Evolutionary conservation across 2,329 filamentous ascomycete genomes (phyloP), one percentile per base, ranked within the genome.

Genomic region (Bipolaris oryzae): DNA sequence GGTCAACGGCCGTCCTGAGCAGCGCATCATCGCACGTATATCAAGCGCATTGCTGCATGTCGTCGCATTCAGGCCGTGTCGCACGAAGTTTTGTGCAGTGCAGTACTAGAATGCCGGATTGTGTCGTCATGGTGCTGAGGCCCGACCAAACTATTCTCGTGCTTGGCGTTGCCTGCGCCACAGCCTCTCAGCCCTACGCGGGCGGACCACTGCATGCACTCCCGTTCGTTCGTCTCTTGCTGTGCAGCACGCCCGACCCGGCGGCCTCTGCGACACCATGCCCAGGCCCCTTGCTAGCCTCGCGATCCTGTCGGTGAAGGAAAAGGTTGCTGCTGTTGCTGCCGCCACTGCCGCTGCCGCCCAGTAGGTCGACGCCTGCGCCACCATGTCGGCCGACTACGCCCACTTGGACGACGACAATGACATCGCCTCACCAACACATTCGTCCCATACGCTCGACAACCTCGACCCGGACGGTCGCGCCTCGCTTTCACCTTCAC

Each of bases 11-110:
- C 63, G 64, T 56, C 63, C 67, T 57, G 59, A 62, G 60, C 67
- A 66, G 70, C 72, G 70, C 73, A 75, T 74, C 49, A 43, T 75
- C 59, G 60, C 45, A 45, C 56, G 39, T 33, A 25, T 21, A 18
- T 42, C 9, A 46, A 35, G 51, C 42, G 54, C 46, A 65, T 68
- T 63, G 69, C 65, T 62, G 62, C 74, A 75, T 75, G 16, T 50
- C 59, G 63, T 55, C 42, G 50, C 3, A 2, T 7, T 7, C 4
- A n/a, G 39, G n/a, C 7, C 39, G 21, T 42, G 39, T 42, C 21
- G 11, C 23, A 10, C 11, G 15, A n/a, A 37, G 7, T 28, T 15
- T 38, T n/a, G n/a, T 6, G 34, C 33, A 13, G n/a, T 6, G 28
- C 33, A 13, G 16, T 21, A 5, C 7, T 16, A 18, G 10, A 15